Percentiles rank a stretch among this genome's conserved stretches.
Conservation (phyloP, 768 basidiomycete genomes). For the Daedaleopsis nitida region DNA sequence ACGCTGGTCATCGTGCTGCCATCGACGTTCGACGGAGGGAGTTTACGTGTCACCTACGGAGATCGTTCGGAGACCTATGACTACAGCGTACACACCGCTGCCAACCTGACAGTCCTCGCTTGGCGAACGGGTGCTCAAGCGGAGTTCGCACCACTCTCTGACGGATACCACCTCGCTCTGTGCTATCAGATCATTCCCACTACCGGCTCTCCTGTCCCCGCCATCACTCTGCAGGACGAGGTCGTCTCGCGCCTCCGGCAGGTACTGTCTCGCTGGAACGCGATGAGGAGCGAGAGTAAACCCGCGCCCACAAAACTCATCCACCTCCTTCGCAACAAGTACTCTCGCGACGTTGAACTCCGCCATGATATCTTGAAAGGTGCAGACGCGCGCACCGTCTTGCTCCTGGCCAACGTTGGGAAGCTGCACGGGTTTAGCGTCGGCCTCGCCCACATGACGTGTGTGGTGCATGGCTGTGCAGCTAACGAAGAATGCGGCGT, state of each 20-base stretch:
- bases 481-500: too few relatives aligned
- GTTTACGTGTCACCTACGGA: conserved; percentile 45
- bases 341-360: conserved; percentile 31
- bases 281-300: conserved; percentile 23
- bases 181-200: conserved; percentile 54
- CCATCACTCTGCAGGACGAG: conserved; percentile 30
- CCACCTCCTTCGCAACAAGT: conserved; percentile 39
- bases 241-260: conserved; percentile 29
- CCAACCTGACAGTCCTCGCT: conserved; percentile 41
- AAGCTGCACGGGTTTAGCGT: conserved; percentile 38
- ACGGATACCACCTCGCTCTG: conserved; percentile 53
- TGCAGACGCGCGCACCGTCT: conserved; percentile 37
- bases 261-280: conserved; percentile 41
- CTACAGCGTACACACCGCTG: conserved; percentile 32
- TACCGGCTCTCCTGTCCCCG: conserved; percentile 25
- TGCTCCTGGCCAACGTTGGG: conserved; percentile 35
- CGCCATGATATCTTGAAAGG: conserved; percentile 38
- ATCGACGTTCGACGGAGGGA: conserved; percentile 47
- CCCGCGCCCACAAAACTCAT: conserved; percentile 26
- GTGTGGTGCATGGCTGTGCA: conserved; percentile 20
- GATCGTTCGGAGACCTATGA: conserved; percentile 39
- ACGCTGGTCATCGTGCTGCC: conserved; percentile 51
- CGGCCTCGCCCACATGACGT: conserved; percentile 39
- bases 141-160: conserved; percentile 50
- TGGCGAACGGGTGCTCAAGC: conserved; percentile 59